phyloP scores from a whole-genome alignment of 371 early-diverging fungal genomes.

The Rhizomucor pusillus region DNA sequence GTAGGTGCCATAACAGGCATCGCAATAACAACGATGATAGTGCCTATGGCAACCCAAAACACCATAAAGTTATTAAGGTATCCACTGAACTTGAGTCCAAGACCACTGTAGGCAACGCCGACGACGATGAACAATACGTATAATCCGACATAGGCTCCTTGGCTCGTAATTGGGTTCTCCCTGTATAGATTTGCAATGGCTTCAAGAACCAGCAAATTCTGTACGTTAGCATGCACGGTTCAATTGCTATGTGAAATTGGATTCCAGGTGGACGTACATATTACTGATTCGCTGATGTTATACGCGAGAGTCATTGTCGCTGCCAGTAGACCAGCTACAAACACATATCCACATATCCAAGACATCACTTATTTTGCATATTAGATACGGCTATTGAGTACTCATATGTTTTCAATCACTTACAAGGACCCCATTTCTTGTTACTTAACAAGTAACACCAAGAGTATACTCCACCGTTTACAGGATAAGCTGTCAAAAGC shows the following conservation, averaged over 20 bases:
- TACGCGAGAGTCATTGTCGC: constrained; percentile 33
- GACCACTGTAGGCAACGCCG: constrained; percentile 18
- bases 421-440: constrained; percentile 38
- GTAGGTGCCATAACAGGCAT: constrained; percentile 37
- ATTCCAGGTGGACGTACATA: no score
- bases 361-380: constrained; percentile 30
- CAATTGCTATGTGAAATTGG: no score
- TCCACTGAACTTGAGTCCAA: constrained; percentile 30
- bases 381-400: neutral
- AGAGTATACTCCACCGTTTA: constrained; percentile 29
- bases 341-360: constrained; percentile 33
- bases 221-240: no score
- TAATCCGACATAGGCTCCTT: constrained; percentile 35
- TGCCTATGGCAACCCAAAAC: constrained; percentile 32
- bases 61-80: constrained; percentile 32
- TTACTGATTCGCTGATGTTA: constrained; percentile 7
- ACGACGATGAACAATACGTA: constrained; percentile 21
- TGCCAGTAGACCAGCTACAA: constrained; percentile 26
- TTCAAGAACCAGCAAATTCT: no score
- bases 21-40: constrained; percentile 28
- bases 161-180: constrained; percentile 11
- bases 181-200: constrained; percentile 20
- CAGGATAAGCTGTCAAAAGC: constrained; percentile 16
- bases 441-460: constrained; percentile 30
- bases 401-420: constrained; percentile 6